These are phyloP conservation scores for Decorospora gaudefroyi DNA, from an alignment of 2,329 filamentous ascomycete genomes.

Conservation along the genomic window DNA sequence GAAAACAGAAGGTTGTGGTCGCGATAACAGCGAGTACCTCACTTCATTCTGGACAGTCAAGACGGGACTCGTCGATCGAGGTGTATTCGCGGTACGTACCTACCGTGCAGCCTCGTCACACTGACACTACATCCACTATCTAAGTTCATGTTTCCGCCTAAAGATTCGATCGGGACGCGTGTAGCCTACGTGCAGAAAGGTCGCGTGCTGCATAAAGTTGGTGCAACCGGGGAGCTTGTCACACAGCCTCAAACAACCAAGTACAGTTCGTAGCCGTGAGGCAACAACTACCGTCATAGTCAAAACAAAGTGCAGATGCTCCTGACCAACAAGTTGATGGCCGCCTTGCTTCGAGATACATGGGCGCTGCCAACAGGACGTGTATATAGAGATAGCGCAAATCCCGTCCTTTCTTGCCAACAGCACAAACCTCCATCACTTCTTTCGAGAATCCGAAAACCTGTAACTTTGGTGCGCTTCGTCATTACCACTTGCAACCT, in stretches of 20 bases:
- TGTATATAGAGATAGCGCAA: constrained; percentile 13
- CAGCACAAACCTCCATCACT: not conserved
- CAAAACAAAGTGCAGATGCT: constrained; percentile 1
- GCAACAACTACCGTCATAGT: constrained; percentile 6
- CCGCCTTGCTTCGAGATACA: constrained; percentile 10
- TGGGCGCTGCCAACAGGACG: not conserved
- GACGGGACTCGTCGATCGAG: too few relatives aligned
- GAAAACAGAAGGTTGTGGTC: too few relatives aligned
- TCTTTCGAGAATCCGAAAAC: not conserved
- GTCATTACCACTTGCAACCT: not conserved
- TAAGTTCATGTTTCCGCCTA: constrained; percentile 1
- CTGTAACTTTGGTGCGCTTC: not conserved
- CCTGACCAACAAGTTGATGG: constrained; percentile 5
- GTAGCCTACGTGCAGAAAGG: constrained; percentile 22
- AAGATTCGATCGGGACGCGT: constrained; percentile 1
- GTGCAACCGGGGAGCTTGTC: constrained; percentile 21
- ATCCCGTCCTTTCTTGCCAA: not conserved
- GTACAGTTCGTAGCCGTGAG: constrained; percentile 9
- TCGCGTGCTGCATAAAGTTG: constrained; percentile 24
- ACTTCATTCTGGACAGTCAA: too few relatives aligned
- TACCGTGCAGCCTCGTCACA: constrained; percentile 1
- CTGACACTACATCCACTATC: constrained; percentile 7
- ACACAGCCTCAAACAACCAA: constrained; percentile 15
- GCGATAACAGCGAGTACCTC: too few relatives aligned
- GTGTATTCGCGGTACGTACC: not conserved